Evolutionary conservation across 106 monocot genomes (phyloP).

Genomic region (Ottelia alismoides): DNA sequence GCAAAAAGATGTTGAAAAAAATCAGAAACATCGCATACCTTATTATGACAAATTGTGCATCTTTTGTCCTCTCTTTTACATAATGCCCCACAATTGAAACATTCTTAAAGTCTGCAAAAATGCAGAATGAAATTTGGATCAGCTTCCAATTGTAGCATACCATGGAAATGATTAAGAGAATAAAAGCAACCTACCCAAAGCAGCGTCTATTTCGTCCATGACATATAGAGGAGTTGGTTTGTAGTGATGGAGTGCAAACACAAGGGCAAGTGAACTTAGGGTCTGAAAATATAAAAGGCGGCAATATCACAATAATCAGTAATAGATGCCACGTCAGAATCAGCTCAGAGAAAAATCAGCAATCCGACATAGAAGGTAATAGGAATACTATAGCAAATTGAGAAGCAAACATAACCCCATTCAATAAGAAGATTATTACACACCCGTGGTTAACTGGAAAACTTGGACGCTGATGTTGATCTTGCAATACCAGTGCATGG

Average conservation of each 20-base stretch:
- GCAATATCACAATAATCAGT: too few relatives aligned
- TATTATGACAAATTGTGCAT: conserved; percentile 95
- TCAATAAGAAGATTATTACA: neutral
- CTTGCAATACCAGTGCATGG: too few relatives aligned
- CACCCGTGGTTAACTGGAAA: too few relatives aligned
- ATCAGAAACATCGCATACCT: conserved; percentile 27
- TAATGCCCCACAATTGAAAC: conserved; percentile 97
- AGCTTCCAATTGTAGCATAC: too few relatives aligned
- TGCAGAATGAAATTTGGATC: too few relatives aligned
- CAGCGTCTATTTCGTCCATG: conserved; percentile 99
- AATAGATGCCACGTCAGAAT: too few relatives aligned
- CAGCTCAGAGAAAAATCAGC: too few relatives aligned
- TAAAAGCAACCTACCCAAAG: conserved; percentile 47
- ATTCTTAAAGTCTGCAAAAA: conserved; percentile 84
- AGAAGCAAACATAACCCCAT: neutral
- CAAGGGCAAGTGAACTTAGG: conserved; percentile 79
- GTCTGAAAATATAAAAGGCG: conserved; percentile 46
- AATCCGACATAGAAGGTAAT: too few relatives aligned
- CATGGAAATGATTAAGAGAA: neutral
- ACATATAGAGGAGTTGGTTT: conserved; percentile 96
- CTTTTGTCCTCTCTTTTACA: conserved; percentile 52
- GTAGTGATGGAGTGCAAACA: conserved; percentile 98
- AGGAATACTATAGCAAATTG: too few relatives aligned
- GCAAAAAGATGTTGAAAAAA: neutral
- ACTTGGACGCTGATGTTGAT: too few relatives aligned